A percentile compares a stretch with the other conserved stretches of the same genome.
These are phyloP conservation scores for Omphalea diandra DNA, from an alignment of 441 rosid genomes.

Conservation along the genomic window DNA sequence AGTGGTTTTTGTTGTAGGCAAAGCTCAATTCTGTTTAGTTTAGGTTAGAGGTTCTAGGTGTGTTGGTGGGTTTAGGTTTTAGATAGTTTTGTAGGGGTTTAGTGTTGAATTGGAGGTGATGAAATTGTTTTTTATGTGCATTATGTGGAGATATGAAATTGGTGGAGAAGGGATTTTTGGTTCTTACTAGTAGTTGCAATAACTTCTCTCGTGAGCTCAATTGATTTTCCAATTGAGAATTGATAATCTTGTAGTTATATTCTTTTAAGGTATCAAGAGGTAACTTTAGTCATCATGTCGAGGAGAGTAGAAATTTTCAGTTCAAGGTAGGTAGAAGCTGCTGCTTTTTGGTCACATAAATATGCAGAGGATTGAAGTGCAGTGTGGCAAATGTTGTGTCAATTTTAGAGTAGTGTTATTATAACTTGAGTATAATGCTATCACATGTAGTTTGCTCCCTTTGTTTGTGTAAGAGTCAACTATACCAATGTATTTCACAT, in stretches of 20 bases:
- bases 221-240: no score
- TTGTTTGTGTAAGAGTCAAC: not conserved
- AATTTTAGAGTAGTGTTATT: not conserved
- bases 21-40: no score
- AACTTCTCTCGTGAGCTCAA: no score
- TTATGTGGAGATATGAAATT: not conserved
- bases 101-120: not conserved
- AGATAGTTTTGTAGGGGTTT: not conserved
- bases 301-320: not conserved
- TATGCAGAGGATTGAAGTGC: not conserved
- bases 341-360: constrained; percentile 1
- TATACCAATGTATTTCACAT: not conserved
- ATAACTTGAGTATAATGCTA: not conserved
- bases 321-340: not conserved
- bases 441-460: not conserved
- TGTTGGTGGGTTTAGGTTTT: not conserved
- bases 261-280: not conserved
- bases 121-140: not conserved
- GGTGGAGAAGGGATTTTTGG: not conserved
- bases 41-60: not conserved
- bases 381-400: not conserved
- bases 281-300: not conserved
- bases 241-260: no score
- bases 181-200: no score
- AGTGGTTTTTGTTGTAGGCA: not conserved